Evolutionary conservation across 768 basidiomycete species (phyloP).

Genomic region (Termitomyces sp.): DNA sequence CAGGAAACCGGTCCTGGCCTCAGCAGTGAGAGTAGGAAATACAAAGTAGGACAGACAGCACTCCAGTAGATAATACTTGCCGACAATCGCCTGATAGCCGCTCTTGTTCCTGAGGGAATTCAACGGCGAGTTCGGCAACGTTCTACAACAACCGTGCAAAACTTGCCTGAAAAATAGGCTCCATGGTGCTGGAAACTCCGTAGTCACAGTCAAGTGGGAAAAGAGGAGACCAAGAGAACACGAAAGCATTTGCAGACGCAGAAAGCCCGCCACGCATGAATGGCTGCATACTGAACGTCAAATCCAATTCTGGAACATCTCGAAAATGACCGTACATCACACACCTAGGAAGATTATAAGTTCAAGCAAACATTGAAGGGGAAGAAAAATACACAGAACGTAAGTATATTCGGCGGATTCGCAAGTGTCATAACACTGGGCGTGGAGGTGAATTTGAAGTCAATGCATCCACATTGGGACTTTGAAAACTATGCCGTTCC

Average conservation of each 20-base stretch:
- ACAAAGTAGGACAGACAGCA: too few relatives aligned
- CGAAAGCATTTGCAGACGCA: background rate
- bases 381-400: background rate
- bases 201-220: too few relatives aligned
- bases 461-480: background rate
- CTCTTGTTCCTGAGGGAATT: background rate
- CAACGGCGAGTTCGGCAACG: background rate
- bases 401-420: background rate
- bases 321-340: background rate
- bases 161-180: too few relatives aligned
- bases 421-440: background rate
- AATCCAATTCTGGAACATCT: background rate
- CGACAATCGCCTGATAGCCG: background rate
- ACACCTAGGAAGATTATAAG: background rate
- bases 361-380: background rate
- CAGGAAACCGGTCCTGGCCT: too few relatives aligned
- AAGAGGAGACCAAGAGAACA: background rate
- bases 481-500: background rate
- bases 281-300: background rate
- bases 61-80: background rate
- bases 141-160: background rate
- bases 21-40: too few relatives aligned
- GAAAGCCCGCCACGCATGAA: background rate
- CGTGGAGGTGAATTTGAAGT: background rate
- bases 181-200: too few relatives aligned